Evolutionary conservation across 768 basidiomycete genomes (phyloP).

Genomic region (Tulasnella sp.): DNA sequence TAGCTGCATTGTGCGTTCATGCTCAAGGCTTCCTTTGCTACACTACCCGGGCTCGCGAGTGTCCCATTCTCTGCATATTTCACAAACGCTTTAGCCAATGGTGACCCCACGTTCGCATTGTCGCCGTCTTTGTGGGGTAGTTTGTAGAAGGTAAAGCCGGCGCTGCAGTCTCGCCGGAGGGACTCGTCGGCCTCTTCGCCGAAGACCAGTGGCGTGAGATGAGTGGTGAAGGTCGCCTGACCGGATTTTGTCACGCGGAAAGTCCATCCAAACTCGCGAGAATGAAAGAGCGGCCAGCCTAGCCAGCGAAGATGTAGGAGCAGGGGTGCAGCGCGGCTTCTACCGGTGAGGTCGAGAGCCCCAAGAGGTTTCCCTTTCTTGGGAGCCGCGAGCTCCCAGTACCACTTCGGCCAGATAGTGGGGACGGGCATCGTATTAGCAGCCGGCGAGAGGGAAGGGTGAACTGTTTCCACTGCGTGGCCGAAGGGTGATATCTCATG

Average conservation of each 20-base stretch:
- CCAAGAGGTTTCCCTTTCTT: constrained; percentile 56
- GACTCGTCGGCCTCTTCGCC: constrained; percentile 49
- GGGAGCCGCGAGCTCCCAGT: constrained; percentile 65
- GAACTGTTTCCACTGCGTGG: not conserved
- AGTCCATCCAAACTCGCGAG: constrained; percentile 82
- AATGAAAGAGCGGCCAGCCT: constrained; percentile 73
- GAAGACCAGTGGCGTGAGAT: constrained; percentile 43
- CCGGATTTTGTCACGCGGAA: constrained; percentile 53
- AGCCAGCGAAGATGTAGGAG: constrained; percentile 82
- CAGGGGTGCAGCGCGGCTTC: constrained; percentile 71
- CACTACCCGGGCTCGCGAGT: constrained; percentile 66
- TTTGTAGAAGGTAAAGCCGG: constrained; percentile 67
- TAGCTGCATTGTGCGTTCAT: constrained; percentile 94
- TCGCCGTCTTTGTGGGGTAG: constrained; percentile 96
- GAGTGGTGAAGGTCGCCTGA: constrained; percentile 31
- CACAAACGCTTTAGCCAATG: constrained; percentile 80
- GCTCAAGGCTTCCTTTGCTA: constrained; percentile 74
- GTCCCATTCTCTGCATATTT: constrained; percentile 81
- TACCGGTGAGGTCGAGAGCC: constrained; percentile 72
- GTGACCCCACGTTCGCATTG: constrained; percentile 87
- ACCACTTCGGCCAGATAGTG: constrained; percentile 88
- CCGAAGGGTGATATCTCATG: not conserved
- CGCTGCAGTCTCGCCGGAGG: constrained; percentile 37
- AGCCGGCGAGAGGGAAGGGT: not conserved
- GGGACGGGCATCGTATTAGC: constrained; percentile 3